Evolutionary conservation across 169 alveolate genomes (phyloP), one percentile per base, ranked within the genome.

Genomic region (Plasmodium ovale): DNA sequence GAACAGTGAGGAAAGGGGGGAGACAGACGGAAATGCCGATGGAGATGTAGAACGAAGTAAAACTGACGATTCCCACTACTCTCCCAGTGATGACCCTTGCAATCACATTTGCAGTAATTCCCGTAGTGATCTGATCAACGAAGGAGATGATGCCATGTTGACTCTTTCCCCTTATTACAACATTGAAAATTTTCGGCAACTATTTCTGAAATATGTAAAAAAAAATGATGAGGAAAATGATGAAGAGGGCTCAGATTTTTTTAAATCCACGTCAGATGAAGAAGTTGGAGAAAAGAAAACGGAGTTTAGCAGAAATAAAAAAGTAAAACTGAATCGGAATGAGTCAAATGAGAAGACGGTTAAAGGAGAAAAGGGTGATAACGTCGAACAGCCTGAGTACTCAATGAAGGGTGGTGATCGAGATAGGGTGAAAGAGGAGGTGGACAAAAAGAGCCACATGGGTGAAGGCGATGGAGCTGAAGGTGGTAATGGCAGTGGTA

Each of bases 131-230:
- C n/a, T n/a, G n/a, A n/a, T n/a, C n/a, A 2, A 16, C 4, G 23
- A 7, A 7, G 77, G 65, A 9, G 12, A 54, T 54, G 29, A 54
- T n/a, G 37, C 35, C 4, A 7, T 12, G n/a, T 31, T 51, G 47
- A 23, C 23, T 9, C 23, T 39, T 4, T 25, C 88, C 42, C 88
- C 88, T 51, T 74, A 74, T 49, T 74, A 74, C 51, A 49, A 74
- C 31, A 65, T 74, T 0, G 88, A 74, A 39, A 47, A 51, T 12
- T 42, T 58, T 59, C 58, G 31, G 21, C 19, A 25, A 5, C 23
- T 74, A 42, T 74, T 74, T 74, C 60, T 74, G 60, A 74, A 74
- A 53, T 82, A 82, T 58, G 47, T 51, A n/a, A 64, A 29, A 31
- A 65, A 65, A 25, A 44, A 37, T 74, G 39, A 27, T 3, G 3